Conservation (phyloP, 495 filamentous ascomycete species). For the Aspergillus leporis region DNA sequence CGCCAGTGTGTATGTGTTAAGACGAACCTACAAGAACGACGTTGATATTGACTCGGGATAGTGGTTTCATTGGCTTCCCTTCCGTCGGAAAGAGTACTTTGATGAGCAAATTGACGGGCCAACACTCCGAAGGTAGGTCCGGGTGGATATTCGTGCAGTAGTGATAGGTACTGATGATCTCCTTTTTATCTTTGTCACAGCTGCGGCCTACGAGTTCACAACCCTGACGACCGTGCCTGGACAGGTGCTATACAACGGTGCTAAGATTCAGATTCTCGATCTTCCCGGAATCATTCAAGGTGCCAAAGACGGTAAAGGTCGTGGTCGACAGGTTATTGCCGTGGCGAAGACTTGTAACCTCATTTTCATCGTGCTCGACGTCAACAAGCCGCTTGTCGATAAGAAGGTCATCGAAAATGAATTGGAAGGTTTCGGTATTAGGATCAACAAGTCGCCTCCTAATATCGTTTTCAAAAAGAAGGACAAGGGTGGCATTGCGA, state of each 20-base stretch:
- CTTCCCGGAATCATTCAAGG: constrained; percentile 98
- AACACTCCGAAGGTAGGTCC: constrained; percentile 82
- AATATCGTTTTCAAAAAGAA: constrained; percentile 99
- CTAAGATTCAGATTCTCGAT: constrained; percentile 98
- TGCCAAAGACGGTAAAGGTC: constrained; percentile 96
- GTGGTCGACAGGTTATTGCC: constrained; percentile 97
- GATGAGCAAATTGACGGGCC: constrained; percentile 91
- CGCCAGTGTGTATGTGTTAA: constrained; percentile 78
- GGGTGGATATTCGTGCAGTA: not conserved
- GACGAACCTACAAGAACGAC: not conserved
- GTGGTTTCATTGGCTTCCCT: constrained; percentile 75
- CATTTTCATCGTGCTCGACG: constrained; percentile 98
- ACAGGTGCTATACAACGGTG: constrained; percentile 95
- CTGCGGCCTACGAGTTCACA: constrained; percentile 96
- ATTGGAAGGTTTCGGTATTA: constrained; percentile 95
- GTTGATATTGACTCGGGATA: constrained; percentile 24
- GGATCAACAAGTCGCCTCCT: constrained; percentile 94
- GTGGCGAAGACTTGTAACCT: constrained; percentile 98
- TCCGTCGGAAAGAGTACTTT: constrained; percentile 98
- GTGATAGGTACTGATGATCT: constrained; percentile 20
- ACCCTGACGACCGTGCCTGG: constrained; percentile 96
- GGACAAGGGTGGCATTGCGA: constrained; percentile 94
- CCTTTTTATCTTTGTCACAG: constrained; percentile 37
- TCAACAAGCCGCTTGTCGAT: constrained; percentile 97
- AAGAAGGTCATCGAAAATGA: constrained; percentile 97